Percentiles rank a stretch among this genome's conserved stretches.
Conservation (phyloP, 2,329 filamentous ascomycete species). For the Alternaria novae-zelandiae region DNA sequence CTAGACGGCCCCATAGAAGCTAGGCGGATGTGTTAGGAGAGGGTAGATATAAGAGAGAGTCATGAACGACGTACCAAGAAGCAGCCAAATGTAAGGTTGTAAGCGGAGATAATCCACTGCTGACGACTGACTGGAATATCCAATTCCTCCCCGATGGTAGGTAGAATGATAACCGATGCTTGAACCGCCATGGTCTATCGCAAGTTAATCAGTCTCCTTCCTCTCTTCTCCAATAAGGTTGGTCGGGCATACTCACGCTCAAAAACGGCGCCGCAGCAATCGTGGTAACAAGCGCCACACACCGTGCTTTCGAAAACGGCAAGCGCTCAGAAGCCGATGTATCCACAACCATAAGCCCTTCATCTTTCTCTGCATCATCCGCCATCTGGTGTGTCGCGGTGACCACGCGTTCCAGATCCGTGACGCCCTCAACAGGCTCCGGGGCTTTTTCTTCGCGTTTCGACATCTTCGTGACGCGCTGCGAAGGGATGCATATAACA, state of each 20-base stretch:
- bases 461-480: not conserved
- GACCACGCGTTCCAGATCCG: slow-evolving; percentile 7
- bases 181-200: slow-evolving; percentile 63
- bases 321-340: slow-evolving; percentile 14
- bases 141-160: slow-evolving; percentile 64
- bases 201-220: not conserved
- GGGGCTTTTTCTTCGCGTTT: not conserved
- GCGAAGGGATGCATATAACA: fast-evolving
- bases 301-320: slow-evolving; percentile 41
- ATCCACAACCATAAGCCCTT: slow-evolving; percentile 7
- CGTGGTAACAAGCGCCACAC: slow-evolving; percentile 36
- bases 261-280: slow-evolving; percentile 40
- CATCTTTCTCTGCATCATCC: not conserved
- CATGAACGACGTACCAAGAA: slow-evolving; percentile 56
- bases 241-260: slow-evolving; percentile 28
- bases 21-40: slow-evolving; percentile 12
- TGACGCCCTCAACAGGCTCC: not conserved
- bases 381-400: not conserved
- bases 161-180: slow-evolving; percentile 67
- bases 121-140: slow-evolving; percentile 64
- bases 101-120: slow-evolving; percentile 72
- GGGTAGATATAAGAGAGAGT: no score
- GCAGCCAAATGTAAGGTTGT: slow-evolving; percentile 70
- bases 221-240: not conserved
- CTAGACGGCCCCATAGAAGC: slow-evolving; percentile 71